Conservation (phyloP, 1,139 yeast species). For the Diutina scorzettiae region DNA sequence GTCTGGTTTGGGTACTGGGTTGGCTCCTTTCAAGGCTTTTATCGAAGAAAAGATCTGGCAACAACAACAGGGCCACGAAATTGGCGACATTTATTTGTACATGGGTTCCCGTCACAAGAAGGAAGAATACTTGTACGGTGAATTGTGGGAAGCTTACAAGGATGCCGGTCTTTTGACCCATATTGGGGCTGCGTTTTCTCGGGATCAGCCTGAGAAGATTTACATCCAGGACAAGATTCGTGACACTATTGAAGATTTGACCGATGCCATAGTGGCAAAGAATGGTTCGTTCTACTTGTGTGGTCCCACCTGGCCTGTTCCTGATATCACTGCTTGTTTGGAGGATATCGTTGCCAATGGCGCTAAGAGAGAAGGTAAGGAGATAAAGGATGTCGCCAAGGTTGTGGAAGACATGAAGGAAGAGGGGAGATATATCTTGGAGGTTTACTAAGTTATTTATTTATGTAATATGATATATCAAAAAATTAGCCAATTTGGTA, state of each 20-base stretch:
- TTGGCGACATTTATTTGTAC: conserved; percentile 82
- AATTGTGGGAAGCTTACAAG: conserved; percentile 91
- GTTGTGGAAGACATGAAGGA: conserved; percentile 92
- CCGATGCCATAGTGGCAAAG: conserved; percentile 66
- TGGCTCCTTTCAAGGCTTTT: conserved; percentile 97
- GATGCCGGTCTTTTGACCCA: conserved; percentile 89
- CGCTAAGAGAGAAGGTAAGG: conserved; percentile 54
- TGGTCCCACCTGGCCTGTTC: conserved; percentile 99
- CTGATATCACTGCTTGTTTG: conserved; percentile 85
- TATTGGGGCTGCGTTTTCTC: conserved; percentile 95
- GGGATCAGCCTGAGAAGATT: conserved; percentile 92
- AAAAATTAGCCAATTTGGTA: too few species aligned
- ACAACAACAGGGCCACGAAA: conserved; percentile 73
- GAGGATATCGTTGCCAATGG: conserved; percentile 69
- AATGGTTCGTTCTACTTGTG: conserved; percentile 90
- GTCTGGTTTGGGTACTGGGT: conserved; percentile 97
- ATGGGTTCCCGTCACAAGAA: conserved; percentile 93
- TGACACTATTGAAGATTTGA: conserved; percentile 59
- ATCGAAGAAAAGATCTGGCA: conserved; percentile 95
- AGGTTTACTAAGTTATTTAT: conserved; percentile 52
- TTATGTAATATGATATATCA: too few species aligned
- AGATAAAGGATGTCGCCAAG: conserved; percentile 55
- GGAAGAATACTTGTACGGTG: conserved; percentile 94
- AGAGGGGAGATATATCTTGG: conserved; percentile 81
- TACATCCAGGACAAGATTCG: conserved; percentile 92